Percentiles rank a stretch among this genome's conserved stretches.
These are phyloP conservation scores for Albugo candida DNA, from an alignment of 352 stramenopile genomes.

Conservation along the genomic window DNA sequence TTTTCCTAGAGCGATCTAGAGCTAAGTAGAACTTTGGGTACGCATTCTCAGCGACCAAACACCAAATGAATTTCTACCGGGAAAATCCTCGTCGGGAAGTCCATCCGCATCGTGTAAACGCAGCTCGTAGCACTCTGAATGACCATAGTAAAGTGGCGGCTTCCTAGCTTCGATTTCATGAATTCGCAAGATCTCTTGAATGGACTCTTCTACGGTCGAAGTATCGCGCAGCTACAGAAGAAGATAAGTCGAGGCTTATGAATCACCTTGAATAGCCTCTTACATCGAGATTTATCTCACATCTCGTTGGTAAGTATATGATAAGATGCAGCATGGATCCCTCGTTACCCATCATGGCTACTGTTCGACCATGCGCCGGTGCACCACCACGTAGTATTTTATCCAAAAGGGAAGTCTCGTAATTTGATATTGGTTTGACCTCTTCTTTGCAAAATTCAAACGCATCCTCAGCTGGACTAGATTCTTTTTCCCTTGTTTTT, in stretches of 20 bases:
- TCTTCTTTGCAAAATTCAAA: conserved; percentile 56
- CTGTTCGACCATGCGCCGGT: conserved; percentile 25
- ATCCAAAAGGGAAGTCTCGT: conserved; percentile 55
- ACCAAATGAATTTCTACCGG: conserved; percentile 14
- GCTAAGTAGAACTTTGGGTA: conserved; percentile 15
- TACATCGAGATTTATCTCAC: conserved; percentile 80
- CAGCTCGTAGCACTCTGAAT: conserved; percentile 75
- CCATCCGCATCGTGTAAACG: conserved; percentile 67
- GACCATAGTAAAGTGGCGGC: conserved; percentile 62
- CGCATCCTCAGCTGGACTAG: conserved; percentile 12
- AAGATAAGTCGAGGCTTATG: not conserved
- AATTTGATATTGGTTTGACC: conserved; percentile 33
- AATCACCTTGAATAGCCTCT: conserved; percentile 2
- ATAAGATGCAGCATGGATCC: conserved; percentile 59
- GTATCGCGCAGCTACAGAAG: conserved; percentile 55
- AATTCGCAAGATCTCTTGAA: conserved; percentile 57
- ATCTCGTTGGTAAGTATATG: conserved; percentile 65
- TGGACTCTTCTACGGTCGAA: conserved; percentile 73
- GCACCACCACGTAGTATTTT: conserved; percentile 46
- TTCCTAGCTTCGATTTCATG: conserved; percentile 45
- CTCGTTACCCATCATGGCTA: conserved; percentile 32
- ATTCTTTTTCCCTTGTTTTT: not conserved
- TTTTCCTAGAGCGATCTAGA: conserved; percentile 66
- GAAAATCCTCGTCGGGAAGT: conserved; percentile 74
- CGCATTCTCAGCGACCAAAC: not conserved